Evolutionary conservation across 1,284 basidiomycete genomes (phyloP).

Genomic region (Amylostereum chailletii): DNA sequence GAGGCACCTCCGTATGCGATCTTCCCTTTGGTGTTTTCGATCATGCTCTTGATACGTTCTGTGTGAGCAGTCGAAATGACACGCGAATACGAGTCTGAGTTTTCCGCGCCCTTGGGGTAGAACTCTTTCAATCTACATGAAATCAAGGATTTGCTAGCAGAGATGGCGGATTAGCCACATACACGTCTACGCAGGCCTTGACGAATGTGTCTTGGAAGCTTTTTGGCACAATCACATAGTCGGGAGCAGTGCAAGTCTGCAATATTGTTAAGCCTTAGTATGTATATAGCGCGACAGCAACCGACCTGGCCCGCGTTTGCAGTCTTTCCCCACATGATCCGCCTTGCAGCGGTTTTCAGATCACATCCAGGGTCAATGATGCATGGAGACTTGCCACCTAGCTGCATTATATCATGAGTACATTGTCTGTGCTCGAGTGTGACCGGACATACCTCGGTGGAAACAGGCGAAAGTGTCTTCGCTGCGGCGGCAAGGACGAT

Average conservation of each 20-base stretch:
- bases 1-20: conserved; percentile 65
- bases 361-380: conserved; percentile 68
- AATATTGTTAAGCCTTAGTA: background rate
- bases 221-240: conserved; percentile 72
- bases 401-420: conserved; percentile 6
- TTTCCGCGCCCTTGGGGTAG: conserved; percentile 40
- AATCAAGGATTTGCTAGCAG: conserved; percentile 3
- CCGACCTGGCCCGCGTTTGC: conserved; percentile 67
- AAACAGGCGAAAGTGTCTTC: conserved; percentile 77
- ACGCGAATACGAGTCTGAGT: conserved; percentile 34
- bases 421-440: background rate
- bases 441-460: conserved; percentile 51
- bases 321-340: conserved; percentile 77
- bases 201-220: conserved; percentile 58
- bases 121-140: conserved; percentile 38
- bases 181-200: conserved; percentile 54
- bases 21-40: conserved; percentile 65
- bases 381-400: conserved; percentile 76
- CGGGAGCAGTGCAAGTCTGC: conserved; percentile 55
- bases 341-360: conserved; percentile 46
- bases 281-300: background rate
- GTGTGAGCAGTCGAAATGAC: conserved; percentile 50
- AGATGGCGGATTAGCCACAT: conserved; percentile 14
- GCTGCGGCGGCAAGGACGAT: conserved; percentile 81
- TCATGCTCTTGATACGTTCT: conserved; percentile 50